Evolutionary conservation across 2,329 filamentous ascomycete species (phyloP).

Genomic region (Venturia oleaginea): DNA sequence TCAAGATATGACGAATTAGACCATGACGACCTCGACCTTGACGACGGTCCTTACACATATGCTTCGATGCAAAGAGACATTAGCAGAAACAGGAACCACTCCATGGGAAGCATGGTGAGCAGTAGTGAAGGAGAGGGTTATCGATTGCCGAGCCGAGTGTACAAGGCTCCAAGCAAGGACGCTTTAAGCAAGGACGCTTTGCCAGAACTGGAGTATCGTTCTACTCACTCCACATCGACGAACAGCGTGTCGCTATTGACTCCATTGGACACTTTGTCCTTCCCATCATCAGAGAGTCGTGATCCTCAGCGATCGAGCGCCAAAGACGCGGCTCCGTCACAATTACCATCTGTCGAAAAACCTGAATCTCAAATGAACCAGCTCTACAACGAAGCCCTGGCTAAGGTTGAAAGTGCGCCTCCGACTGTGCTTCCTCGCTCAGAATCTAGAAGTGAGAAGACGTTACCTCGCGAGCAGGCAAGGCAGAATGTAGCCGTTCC

Average conservation of each 20-base stretch:
- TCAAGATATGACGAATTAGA: constrained; percentile 12
- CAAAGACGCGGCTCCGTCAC: constrained; percentile 1
- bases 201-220: constrained; percentile 27
- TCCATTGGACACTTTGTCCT: constrained; percentile 4
- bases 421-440: constrained; percentile 4
- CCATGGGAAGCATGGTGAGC: constrained; percentile 1
- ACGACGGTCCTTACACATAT: constrained; percentile 27
- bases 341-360: neutral
- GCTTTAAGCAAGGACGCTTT: constrained; percentile 22
- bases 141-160: constrained; percentile 13
- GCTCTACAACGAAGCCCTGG: neutral
- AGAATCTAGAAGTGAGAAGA: neutral
- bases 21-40: constrained; percentile 18
- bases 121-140: neutral
- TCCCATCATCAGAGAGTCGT: neutral
- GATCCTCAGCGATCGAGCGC: neutral
- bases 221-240: constrained; percentile 27
- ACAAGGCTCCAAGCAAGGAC: constrained; percentile 22
- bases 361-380: constrained; percentile 4
- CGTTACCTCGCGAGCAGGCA: neutral
- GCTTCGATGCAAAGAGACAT: constrained; percentile 17
- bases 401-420: neutral
- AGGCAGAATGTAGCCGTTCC: neutral
- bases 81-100: neutral
- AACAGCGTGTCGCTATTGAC: constrained; percentile 5